phyloP scores from a whole-genome alignment of 2,329 filamentous ascomycete species.

The Nemania sp. region DNA sequence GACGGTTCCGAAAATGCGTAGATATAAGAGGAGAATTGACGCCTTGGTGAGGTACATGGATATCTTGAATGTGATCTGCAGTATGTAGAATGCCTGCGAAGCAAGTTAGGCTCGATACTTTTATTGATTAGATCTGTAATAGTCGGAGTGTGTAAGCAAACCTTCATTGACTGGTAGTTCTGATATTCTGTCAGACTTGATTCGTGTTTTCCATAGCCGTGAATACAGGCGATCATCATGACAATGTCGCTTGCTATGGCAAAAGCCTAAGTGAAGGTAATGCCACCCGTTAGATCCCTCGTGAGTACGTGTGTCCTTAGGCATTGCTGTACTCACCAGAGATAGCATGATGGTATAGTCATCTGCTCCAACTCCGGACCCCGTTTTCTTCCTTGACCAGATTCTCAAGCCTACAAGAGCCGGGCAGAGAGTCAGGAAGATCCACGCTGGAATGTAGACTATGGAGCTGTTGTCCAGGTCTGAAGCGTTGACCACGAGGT shows the following conservation, averaged over 20 bases:
- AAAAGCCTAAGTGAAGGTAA: slow-evolving; percentile 28
- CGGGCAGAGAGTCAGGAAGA: slow-evolving; percentile 37
- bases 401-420: slow-evolving; percentile 35
- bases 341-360: slow-evolving; percentile 37
- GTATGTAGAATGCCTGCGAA: slow-evolving; percentile 39
- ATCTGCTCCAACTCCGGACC: slow-evolving; percentile 35
- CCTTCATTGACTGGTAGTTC: slow-evolving; percentile 35
- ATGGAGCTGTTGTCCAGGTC: slow-evolving; percentile 5
- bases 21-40: slow-evolving; percentile 41
- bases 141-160: slow-evolving; percentile 6
- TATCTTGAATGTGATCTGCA: slow-evolving; percentile 42
- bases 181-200: slow-evolving; percentile 27
- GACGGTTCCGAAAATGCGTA: slow-evolving; percentile 40
- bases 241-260: slow-evolving; percentile 34
- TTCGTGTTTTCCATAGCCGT: slow-evolving; percentile 40
- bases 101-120: not conserved
- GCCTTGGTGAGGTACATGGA: slow-evolving; percentile 42
- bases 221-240: slow-evolving; percentile 36
- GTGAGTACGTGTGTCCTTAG: not conserved
- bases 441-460: slow-evolving; percentile 34
- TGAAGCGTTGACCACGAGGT: not conserved
- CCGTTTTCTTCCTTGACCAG: slow-evolving; percentile 36
- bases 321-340: slow-evolving; percentile 10
- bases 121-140: too few species aligned
- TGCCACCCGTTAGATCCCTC: not conserved